A percentile compares a stretch with the other conserved stretches of the same genome.
Evolutionary conservation across 2,329 filamentous ascomycete genomes (phyloP).

Genomic region (Boeremia exigua): DNA sequence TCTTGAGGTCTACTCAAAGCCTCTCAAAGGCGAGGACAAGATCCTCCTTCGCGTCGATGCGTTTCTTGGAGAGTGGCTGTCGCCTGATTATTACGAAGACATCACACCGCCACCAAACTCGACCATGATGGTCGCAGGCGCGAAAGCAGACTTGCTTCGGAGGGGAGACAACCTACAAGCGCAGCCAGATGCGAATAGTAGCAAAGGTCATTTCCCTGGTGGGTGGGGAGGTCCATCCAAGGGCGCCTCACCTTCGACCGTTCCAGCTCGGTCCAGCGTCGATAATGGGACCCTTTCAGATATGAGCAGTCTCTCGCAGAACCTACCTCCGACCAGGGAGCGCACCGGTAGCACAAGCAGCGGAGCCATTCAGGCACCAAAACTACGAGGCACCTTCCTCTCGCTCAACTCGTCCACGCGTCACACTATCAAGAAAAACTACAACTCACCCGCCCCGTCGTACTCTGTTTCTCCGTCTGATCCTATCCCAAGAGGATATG

Average conservation of each 20-base stretch:
- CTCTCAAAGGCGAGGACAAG: slow-evolving; percentile 43
- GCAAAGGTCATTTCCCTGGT: slow-evolving; percentile 59
- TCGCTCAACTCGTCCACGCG: slow-evolving; percentile 23
- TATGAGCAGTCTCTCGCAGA: slow-evolving; percentile 48
- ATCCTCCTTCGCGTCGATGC: slow-evolving; percentile 77
- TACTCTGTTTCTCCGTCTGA: slow-evolving; percentile 83
- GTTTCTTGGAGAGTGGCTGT: slow-evolving; percentile 94
- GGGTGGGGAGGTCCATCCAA: slow-evolving; percentile 59
- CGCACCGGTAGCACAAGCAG: slow-evolving; percentile 54
- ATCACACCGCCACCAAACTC: slow-evolving; percentile 89
- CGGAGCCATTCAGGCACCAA: slow-evolving; percentile 30
- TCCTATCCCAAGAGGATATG: slow-evolving; percentile 85
- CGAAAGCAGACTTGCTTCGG: slow-evolving; percentile 84
- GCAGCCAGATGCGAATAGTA: slow-evolving; percentile 47
- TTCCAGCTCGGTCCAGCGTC: slow-evolving; percentile 24
- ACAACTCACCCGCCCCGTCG: slow-evolving; percentile 77
- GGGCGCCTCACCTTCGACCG: slow-evolving; percentile 27
- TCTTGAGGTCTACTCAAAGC: slow-evolving; percentile 42
- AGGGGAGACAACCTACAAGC: slow-evolving; percentile 69
- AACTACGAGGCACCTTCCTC: slow-evolving; percentile 31
- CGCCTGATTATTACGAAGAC: slow-evolving; percentile 88
- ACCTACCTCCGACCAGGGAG: slow-evolving; percentile 48
- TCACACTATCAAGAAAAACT: slow-evolving; percentile 52
- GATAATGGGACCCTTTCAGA: slow-evolving; percentile 30
- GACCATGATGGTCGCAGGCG: slow-evolving; percentile 83